A percentile compares a stretch with the other conserved stretches of the same genome.
Evolutionary conservation across 371 early-diverging fungal genomes (phyloP).

Genomic region (Cokeromyces recurvatus): DNA sequence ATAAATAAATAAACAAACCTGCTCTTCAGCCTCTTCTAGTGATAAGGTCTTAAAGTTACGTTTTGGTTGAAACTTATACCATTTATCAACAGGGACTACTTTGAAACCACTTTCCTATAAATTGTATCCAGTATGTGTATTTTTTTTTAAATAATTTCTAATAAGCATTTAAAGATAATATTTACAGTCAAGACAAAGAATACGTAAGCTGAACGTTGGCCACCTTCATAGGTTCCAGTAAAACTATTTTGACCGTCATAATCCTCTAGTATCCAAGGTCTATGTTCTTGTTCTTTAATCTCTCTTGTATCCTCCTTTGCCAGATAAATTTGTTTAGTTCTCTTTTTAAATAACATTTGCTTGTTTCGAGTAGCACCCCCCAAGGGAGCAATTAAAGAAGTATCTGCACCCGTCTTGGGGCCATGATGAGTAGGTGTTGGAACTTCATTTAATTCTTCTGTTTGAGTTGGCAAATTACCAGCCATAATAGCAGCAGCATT

Average conservation of each 20-base stretch:
- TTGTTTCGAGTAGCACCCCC: constrained; percentile 79
- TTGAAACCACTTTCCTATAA: constrained; percentile 72
- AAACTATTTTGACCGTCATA: constrained; percentile 64
- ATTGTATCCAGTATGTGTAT: no score
- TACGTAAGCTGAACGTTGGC: constrained; percentile 71
- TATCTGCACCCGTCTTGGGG: constrained; percentile 66
- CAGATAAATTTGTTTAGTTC: constrained; percentile 74
- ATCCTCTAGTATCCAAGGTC: constrained; percentile 80
- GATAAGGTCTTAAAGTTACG: constrained; percentile 78
- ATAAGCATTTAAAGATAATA: not conserved
- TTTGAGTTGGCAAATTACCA: not conserved
- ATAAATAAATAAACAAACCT: constrained; percentile 37
- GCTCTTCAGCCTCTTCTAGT: constrained; percentile 91
- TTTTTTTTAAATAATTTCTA: not conserved
- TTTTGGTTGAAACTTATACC: constrained; percentile 89
- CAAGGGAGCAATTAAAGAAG: constrained; percentile 70
- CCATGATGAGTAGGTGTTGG: constrained; percentile 23
- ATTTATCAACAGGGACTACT: constrained; percentile 82
- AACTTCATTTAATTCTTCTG: constrained; percentile 18
- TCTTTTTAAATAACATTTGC: constrained; percentile 76
- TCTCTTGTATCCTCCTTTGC: constrained; percentile 72
- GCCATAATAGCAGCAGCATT: constrained; percentile 12
- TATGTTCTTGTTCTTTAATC: constrained; percentile 65
- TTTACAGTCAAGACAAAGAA: constrained; percentile 67
- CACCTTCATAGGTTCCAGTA: constrained; percentile 77